phyloP scores from a whole-genome alignment of 2,329 filamentous ascomycete genomes.

The Parascedosporium putredinis region DNA sequence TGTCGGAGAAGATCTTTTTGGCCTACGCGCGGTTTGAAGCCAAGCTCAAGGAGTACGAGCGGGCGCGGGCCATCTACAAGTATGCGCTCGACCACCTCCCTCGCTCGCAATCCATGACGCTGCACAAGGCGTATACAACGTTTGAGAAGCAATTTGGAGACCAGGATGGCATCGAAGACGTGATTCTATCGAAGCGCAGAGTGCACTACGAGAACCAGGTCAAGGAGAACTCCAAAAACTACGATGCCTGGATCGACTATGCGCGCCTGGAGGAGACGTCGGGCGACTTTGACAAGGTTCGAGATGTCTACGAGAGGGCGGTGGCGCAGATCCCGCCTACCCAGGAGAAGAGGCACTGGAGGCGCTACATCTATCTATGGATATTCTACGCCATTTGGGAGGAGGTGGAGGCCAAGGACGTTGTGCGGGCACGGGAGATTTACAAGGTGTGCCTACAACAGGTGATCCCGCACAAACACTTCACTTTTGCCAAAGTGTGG shows the following conservation, averaged over 20 bases:
- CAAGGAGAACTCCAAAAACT: conserved; percentile 90
- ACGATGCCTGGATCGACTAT: conserved; percentile 96
- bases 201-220: conserved; percentile 92
- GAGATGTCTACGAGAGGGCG: conserved; percentile 89
- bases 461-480: conserved; percentile 80
- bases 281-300: conserved; percentile 70
- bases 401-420: conserved; percentile 73
- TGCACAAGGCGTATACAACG: conserved; percentile 91
- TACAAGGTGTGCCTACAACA: conserved; percentile 81
- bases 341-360: conserved; percentile 94
- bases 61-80: conserved; percentile 90
- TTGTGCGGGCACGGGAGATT: conserved; percentile 72
- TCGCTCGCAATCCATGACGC: conserved; percentile 68
- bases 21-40: conserved; percentile 92
- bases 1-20: conserved; percentile 92
- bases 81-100: conserved; percentile 89
- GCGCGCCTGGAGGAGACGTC: conserved; percentile 80
- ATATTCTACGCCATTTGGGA: conserved; percentile 96
- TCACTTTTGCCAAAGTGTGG: conserved; percentile 97
- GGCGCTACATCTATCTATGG: conserved; percentile 95
- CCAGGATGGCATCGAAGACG: conserved; percentile 84
- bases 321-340: conserved; percentile 93
- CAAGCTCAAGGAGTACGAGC: conserved; percentile 90
- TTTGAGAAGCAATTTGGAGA: conserved; percentile 99
- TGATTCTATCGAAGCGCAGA: conserved; percentile 86